Percentiles rank a stretch among this genome's conserved stretches.
Conservation (phyloP, 2,329 filamentous ascomycete genomes). For the Penicillium sp. region DNA sequence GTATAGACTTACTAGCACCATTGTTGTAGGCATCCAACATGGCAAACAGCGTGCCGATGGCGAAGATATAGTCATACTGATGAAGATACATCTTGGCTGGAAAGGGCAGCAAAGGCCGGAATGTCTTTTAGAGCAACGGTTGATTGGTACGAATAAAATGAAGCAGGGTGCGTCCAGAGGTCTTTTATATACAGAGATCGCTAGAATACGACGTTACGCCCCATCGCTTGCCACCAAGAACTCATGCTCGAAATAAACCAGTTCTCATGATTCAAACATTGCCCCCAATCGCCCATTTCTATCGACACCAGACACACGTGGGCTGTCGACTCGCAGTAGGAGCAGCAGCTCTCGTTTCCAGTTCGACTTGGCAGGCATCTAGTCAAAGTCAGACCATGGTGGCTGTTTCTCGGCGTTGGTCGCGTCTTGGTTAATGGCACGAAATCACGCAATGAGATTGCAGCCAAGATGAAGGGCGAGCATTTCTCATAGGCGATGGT, state of each 20-base stretch:
- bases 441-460: conserved; percentile 11
- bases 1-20: conserved; percentile 64
- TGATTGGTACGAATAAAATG: background rate
- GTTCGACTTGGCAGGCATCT: conserved; percentile 7
- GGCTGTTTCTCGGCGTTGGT: conserved; percentile 7
- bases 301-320: conserved; percentile 18
- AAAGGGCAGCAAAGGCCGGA: conserved; percentile 3
- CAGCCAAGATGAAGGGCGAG: conserved; percentile 1
- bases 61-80: conserved; percentile 71
- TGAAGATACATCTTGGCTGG: conserved; percentile 56
- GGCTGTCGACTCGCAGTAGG: conserved; percentile 16
- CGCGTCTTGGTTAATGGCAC: background rate
- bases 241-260: background rate
- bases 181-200: background rate
- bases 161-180: background rate
- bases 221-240: background rate
- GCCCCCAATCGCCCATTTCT: background rate
- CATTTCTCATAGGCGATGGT: background rate
- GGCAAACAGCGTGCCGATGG: conserved; percentile 73
- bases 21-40: conserved; percentile 77
- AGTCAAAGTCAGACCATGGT: conserved; percentile 10
- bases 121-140: conserved; percentile 7
- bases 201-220: background rate
- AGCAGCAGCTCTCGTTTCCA: conserved; percentile 1
- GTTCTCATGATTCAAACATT: background rate